Conservation (phyloP, 169 alveolate species). For the Miamiensis avidus region DNA sequence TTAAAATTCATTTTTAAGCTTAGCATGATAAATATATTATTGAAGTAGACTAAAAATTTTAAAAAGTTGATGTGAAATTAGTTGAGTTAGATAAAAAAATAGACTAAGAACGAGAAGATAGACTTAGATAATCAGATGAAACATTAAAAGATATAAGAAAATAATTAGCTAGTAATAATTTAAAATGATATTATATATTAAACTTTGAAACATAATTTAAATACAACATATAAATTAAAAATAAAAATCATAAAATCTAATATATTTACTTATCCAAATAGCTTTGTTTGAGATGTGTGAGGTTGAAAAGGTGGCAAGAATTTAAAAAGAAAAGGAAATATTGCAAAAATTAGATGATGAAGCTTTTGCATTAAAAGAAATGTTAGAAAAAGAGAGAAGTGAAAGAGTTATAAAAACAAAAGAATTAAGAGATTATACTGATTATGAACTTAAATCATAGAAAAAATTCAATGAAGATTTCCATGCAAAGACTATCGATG, state of each 20-base stretch:
- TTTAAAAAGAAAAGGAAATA: slow-evolving; percentile 80
- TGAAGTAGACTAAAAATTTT: slow-evolving; percentile 49
- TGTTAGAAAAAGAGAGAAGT: slow-evolving; percentile 73
- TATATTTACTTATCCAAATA: not conserved
- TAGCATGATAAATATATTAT: slow-evolving; percentile 61
- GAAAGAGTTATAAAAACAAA: slow-evolving; percentile 70
- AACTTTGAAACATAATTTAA: not conserved
- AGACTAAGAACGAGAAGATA: slow-evolving; percentile 70
- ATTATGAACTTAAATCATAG: slow-evolving; percentile 59
- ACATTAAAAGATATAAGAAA: slow-evolving; percentile 69
- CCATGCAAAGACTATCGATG: slow-evolving; percentile 73
- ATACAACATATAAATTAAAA: slow-evolving; percentile 4
- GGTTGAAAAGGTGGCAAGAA: slow-evolving; percentile 66
- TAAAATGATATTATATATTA: not conserved
- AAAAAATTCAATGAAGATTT: slow-evolving; percentile 70
- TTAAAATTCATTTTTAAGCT: slow-evolving; percentile 54
- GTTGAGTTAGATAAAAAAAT: slow-evolving; percentile 56
- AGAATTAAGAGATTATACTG: slow-evolving; percentile 70
- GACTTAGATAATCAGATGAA: slow-evolving; percentile 73
- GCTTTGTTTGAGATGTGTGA: slow-evolving; percentile 52
- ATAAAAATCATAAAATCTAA: not conserved
- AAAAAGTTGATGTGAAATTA: slow-evolving; percentile 50
- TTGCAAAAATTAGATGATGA: slow-evolving; percentile 80
- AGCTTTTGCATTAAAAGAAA: slow-evolving; percentile 64
- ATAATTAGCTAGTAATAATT: slow-evolving; percentile 46